These are phyloP conservation scores for Fistulinella prunicolor DNA, from an alignment of 768 basidiomycete genomes.

Conservation along the genomic window DNA sequence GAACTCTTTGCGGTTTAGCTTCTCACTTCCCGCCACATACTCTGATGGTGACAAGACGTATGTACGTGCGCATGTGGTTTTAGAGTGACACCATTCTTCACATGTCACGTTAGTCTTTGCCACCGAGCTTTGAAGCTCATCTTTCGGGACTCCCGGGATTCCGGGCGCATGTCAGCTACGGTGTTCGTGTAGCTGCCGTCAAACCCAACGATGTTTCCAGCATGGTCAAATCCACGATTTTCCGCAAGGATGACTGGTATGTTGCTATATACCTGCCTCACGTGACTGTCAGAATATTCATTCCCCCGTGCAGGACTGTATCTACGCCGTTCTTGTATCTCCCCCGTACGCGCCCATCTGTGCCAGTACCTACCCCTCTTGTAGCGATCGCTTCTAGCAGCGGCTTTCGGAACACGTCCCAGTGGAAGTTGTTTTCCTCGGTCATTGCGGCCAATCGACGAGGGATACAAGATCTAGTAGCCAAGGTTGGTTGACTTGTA, in stretches of 20 bases:
- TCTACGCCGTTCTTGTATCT: slow-evolving; percentile 62
- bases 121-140: slow-evolving; percentile 67
- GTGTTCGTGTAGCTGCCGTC: slow-evolving; percentile 49
- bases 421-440: slow-evolving; percentile 52
- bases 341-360: slow-evolving; percentile 62
- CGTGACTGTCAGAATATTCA: neutral
- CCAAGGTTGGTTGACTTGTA: slow-evolving; percentile 24
- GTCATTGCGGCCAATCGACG: slow-evolving; percentile 38
- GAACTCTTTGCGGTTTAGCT: slow-evolving; percentile 47
- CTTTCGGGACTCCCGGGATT: slow-evolving; percentile 73
- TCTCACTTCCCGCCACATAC: slow-evolving; percentile 59
- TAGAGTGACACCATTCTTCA: slow-evolving; percentile 2
- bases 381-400: slow-evolving; percentile 17
- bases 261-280: slow-evolving; percentile 27
- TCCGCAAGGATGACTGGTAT: slow-evolving; percentile 56
- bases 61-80: slow-evolving; percentile 39
- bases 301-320: slow-evolving; percentile 39
- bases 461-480: slow-evolving; percentile 38
- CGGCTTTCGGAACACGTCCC: slow-evolving; percentile 44
- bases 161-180: slow-evolving; percentile 61
- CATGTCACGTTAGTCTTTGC: slow-evolving; percentile 48
- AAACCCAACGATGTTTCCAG: slow-evolving; percentile 44
- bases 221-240: slow-evolving; percentile 50
- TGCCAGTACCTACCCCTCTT: slow-evolving; percentile 48
- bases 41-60: slow-evolving; percentile 52